These are phyloP conservation scores for Detonula confervacea DNA, from an alignment of 352 stramenopile species.

Conservation along the genomic window DNA sequence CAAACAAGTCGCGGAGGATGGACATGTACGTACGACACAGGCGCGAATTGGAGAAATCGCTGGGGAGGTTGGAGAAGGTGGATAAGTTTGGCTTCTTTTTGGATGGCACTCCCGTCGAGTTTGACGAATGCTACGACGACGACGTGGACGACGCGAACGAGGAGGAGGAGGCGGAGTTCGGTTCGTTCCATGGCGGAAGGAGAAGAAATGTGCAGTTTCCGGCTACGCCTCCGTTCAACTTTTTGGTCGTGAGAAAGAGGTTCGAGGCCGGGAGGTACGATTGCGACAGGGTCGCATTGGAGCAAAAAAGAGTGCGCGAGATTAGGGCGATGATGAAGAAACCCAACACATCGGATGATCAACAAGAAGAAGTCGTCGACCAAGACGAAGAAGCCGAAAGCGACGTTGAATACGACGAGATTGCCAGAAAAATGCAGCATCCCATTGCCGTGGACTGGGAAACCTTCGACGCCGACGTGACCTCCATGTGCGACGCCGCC, in stretches of 20 bases:
- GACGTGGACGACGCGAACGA: constrained; percentile 15
- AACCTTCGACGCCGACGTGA: constrained; percentile 72
- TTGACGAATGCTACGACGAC: constrained; percentile 69
- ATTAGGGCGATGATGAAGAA: constrained; percentile 36
- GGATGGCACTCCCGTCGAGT: constrained; percentile 61
- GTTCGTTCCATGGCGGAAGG: no score
- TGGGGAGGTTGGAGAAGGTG: constrained; percentile 74
- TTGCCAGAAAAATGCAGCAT: constrained; percentile 54
- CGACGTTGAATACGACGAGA: constrained; percentile 36
- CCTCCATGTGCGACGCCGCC: constrained; percentile 75
- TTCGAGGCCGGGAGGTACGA: constrained; percentile 72
- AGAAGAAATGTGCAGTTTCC: constrained; percentile 47
- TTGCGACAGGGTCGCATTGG: constrained; percentile 59
- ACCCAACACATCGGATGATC: constrained; percentile 9
- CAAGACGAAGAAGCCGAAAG: constrained; percentile 11
- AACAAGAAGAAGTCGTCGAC: neutral
- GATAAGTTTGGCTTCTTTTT: constrained; percentile 82
- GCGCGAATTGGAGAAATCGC: constrained; percentile 77
- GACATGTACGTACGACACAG: constrained; percentile 73
- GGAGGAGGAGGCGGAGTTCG: constrained; percentile 15
- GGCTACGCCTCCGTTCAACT: constrained; percentile 71
- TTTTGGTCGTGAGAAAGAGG: constrained; percentile 68
- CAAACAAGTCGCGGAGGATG: constrained; percentile 13
- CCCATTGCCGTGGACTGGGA: constrained; percentile 77
- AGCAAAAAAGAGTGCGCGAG: constrained; percentile 45